phyloP scores from a whole-genome alignment of 495 filamentous ascomycete genomes.

The Chaetomium fimeti region DNA sequence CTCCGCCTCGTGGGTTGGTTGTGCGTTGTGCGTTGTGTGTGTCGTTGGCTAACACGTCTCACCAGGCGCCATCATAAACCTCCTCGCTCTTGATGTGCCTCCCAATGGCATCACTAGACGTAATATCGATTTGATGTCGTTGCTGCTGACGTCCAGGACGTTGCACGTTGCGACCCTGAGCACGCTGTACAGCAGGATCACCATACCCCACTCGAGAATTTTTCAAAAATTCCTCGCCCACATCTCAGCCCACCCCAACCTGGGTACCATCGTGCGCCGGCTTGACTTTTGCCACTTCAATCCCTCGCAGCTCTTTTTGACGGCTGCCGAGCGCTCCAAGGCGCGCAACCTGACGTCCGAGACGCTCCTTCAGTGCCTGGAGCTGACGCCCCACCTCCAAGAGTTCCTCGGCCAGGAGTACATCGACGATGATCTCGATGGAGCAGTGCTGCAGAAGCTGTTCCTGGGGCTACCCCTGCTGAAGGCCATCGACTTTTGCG shows the following conservation, averaged over 20 bases:
- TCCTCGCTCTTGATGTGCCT: conserved; percentile 71
- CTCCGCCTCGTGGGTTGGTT: no score
- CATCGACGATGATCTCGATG: conserved; percentile 73
- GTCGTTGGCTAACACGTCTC: not conserved
- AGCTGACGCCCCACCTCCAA: conserved; percentile 71
- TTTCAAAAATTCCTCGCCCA: conserved; percentile 82
- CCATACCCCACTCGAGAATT: conserved; percentile 81
- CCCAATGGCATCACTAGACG: conserved; percentile 74
- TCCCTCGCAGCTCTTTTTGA: conserved; percentile 75
- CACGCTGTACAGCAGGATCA: conserved; percentile 79
- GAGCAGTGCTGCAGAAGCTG: conserved; percentile 66
- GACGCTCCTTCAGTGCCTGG: conserved; percentile 72
- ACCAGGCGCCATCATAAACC: conserved; percentile 71
- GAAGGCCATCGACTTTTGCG: conserved; percentile 75
- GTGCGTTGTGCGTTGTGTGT: not conserved
- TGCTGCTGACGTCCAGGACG: conserved; percentile 71
- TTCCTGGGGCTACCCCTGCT: conserved; percentile 71
- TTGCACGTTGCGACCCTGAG: conserved; percentile 73
- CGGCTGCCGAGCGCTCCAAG: conserved; percentile 73
- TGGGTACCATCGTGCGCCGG: conserved; percentile 76
- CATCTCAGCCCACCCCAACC: conserved; percentile 64
- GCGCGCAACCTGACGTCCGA: conserved; percentile 78
- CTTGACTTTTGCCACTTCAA: conserved; percentile 90
- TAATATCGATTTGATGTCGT: conserved; percentile 78
- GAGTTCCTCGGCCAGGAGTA: conserved; percentile 85